These are phyloP conservation scores for Colletotrichum musicola DNA, from an alignment of 2,329 filamentous ascomycete species.

Conservation along the genomic window DNA sequence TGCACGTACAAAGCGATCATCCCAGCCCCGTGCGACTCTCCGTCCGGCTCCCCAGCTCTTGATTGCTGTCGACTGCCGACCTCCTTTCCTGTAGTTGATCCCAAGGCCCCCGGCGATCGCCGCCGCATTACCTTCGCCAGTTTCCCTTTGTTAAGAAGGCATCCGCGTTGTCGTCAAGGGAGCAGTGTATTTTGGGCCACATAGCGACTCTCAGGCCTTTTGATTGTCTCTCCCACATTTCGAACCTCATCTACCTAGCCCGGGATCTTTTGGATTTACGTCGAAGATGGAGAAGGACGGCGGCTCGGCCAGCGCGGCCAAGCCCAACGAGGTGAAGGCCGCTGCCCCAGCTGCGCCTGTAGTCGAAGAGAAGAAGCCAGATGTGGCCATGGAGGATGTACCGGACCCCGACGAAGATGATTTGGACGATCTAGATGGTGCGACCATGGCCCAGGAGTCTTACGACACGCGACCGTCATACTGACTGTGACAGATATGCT, in stretches of 20 bases:
- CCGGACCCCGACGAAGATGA: slow-evolving; percentile 95
- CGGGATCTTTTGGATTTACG: background rate
- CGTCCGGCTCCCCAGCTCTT: slow-evolving; percentile 5
- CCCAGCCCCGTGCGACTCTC: slow-evolving; percentile 29
- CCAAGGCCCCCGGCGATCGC: slow-evolving; percentile 1
- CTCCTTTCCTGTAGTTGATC: slow-evolving; percentile 16
- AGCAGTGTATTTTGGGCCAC: background rate
- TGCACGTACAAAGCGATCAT: slow-evolving; percentile 34
- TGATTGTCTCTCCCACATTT: background rate
- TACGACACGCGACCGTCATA: background rate
- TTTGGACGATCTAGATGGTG: slow-evolving; percentile 91
- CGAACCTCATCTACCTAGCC: background rate
- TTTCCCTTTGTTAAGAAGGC: slow-evolving; percentile 14
- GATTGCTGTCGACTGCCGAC: background rate
- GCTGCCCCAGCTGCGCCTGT: slow-evolving; percentile 34
- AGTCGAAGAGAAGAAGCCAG: slow-evolving; percentile 43
- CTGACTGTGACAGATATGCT: slow-evolving; percentile 78
- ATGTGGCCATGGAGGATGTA: slow-evolving; percentile 64
- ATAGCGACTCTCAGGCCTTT: background rate
- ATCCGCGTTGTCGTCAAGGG: background rate
- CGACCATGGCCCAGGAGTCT: slow-evolving; percentile 38
- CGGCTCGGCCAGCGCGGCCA: slow-evolving; percentile 30
- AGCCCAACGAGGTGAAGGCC: slow-evolving; percentile 39
- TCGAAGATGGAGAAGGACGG: slow-evolving; percentile 27
- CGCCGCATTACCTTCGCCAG: background rate